phyloP scores from a whole-genome alignment of 2,329 filamentous ascomycete species.

The Exophiala dermatitidis region DNA sequence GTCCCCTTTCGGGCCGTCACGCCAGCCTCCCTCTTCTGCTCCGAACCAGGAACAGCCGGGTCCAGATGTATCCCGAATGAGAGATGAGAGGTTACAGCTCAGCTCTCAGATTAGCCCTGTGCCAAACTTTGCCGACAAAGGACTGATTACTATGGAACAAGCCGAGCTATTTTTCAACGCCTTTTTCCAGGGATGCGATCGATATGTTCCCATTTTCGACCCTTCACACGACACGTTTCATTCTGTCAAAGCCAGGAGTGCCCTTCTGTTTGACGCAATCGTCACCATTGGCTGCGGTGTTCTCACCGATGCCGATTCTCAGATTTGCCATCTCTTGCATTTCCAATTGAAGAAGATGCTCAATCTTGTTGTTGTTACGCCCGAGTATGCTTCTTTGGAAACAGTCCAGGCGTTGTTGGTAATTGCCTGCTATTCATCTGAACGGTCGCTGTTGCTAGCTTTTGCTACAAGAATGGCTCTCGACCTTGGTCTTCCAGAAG shows the following conservation, averaged over 20 bases:
- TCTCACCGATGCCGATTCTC: slow-evolving; percentile 27
- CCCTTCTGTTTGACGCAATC: slow-evolving; percentile 47
- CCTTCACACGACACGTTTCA: slow-evolving; percentile 40
- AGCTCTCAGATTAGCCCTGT: slow-evolving; percentile 26
- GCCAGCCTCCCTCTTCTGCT: too few relatives aligned
- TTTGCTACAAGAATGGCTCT: slow-evolving; percentile 47
- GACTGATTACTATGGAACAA: slow-evolving; percentile 32
- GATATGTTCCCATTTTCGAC: slow-evolving; percentile 46
- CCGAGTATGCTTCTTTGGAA: slow-evolving; percentile 39
- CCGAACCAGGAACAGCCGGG: too few relatives aligned
- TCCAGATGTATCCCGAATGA: too few relatives aligned
- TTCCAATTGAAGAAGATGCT: slow-evolving; percentile 42
- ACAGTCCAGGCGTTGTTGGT: slow-evolving; percentile 48
- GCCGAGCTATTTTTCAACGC: slow-evolving; percentile 33
- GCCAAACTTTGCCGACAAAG: slow-evolving; percentile 33
- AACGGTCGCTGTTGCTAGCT: slow-evolving; percentile 45
- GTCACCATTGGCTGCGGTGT: slow-evolving; percentile 48
- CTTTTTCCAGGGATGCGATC: slow-evolving; percentile 39
- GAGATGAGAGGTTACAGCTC: too few relatives aligned
- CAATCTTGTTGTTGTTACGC: slow-evolving; percentile 40
- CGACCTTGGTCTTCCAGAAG: slow-evolving; percentile 41
- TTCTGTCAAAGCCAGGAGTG: slow-evolving; percentile 42
- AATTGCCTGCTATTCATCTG: slow-evolving; percentile 48
- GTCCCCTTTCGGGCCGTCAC: too few relatives aligned
- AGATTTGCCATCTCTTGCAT: slow-evolving; percentile 39